Evolutionary conservation across 2,329 filamentous ascomycete genomes (phyloP).

Genomic region (Aspergillus awamori): DNA sequence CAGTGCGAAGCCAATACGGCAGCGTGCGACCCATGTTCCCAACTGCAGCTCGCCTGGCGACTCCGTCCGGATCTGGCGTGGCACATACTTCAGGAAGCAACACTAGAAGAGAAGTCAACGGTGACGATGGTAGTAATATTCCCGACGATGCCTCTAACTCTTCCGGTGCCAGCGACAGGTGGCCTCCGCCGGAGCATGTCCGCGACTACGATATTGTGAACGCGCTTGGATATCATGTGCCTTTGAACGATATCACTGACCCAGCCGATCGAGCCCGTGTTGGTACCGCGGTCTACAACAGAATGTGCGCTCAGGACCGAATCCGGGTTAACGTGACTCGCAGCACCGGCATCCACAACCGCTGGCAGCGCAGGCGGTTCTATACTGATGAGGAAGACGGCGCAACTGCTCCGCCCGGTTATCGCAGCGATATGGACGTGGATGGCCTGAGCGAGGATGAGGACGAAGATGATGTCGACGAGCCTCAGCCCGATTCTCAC

Average conservation of each 20-base stretch:
- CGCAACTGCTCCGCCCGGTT: conserved; percentile 64
- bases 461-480: conserved; percentile 60
- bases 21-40: conserved; percentile 38
- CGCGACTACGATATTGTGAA: conserved; percentile 44
- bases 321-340: conserved; percentile 42
- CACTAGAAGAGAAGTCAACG: conserved; percentile 24
- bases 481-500: conserved; percentile 35
- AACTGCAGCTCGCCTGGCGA: conserved; percentile 31
- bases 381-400: conserved; percentile 88
- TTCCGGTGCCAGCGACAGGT: conserved; percentile 36
- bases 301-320: conserved; percentile 44
- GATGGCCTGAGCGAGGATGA: conserved; percentile 40
- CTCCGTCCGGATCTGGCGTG: conserved; percentile 16
- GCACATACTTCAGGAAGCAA: conserved; percentile 18
- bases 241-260: conserved; percentile 47
- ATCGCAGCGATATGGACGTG: conserved; percentile 48
- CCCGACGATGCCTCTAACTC: conserved; percentile 31
- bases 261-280: conserved; percentile 46
- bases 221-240: conserved; percentile 46
- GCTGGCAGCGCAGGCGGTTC: conserved; percentile 77
- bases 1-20: conserved; percentile 41
- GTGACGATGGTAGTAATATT: conserved; percentile 25
- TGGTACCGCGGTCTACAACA: conserved; percentile 40
- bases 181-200: conserved; percentile 45
- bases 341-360: conserved; percentile 60